Percentiles rank a stretch among this genome's conserved stretches.
Conservation (phyloP, 1,139 yeast species). For the Blastobotrys elegans region DNA sequence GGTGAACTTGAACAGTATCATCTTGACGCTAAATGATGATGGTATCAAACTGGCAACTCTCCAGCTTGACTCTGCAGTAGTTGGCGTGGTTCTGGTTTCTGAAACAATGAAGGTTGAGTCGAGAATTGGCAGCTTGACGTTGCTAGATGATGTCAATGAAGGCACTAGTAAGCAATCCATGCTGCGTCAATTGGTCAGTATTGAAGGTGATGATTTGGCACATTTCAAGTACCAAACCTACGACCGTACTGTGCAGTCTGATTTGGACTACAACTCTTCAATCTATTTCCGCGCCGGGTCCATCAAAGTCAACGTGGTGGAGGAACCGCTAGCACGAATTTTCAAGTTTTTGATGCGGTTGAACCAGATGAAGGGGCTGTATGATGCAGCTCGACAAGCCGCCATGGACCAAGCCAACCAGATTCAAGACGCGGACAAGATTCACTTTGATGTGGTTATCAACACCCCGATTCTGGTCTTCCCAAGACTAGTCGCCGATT, state of each 20-base stretch:
- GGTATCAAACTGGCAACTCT: slow-evolving; percentile 77
- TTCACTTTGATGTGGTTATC: slow-evolving; percentile 66
- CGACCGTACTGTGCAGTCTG: slow-evolving; percentile 44
- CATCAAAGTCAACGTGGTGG: slow-evolving; percentile 68
- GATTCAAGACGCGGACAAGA: slow-evolving; percentile 55
- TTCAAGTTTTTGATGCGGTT: slow-evolving; percentile 67
- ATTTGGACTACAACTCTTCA: slow-evolving; percentile 49
- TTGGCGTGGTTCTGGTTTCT: slow-evolving; percentile 62
- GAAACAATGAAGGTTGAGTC: slow-evolving; percentile 73
- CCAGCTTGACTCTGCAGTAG: slow-evolving; percentile 66
- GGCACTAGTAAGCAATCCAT: slow-evolving; percentile 57
- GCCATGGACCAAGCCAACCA: slow-evolving; percentile 68
- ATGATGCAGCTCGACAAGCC: slow-evolving; percentile 82
- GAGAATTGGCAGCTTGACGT: slow-evolving; percentile 72
- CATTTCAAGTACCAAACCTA: slow-evolving; percentile 80
- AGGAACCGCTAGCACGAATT: slow-evolving; percentile 69
- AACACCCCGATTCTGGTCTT: slow-evolving; percentile 80
- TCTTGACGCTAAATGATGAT: slow-evolving; percentile 75
- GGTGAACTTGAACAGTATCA: slow-evolving; percentile 67
- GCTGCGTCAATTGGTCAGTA: slow-evolving; percentile 62
- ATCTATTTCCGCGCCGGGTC: slow-evolving; percentile 72
- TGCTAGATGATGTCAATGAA: slow-evolving; percentile 70
- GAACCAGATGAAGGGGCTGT: slow-evolving; percentile 78
- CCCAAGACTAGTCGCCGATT: slow-evolving; percentile 47
- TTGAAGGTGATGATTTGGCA: slow-evolving; percentile 79